These are phyloP conservation scores for Linderniella brevidens DNA, from an alignment of 257 asterid genomes.

Conservation along the genomic window DNA sequence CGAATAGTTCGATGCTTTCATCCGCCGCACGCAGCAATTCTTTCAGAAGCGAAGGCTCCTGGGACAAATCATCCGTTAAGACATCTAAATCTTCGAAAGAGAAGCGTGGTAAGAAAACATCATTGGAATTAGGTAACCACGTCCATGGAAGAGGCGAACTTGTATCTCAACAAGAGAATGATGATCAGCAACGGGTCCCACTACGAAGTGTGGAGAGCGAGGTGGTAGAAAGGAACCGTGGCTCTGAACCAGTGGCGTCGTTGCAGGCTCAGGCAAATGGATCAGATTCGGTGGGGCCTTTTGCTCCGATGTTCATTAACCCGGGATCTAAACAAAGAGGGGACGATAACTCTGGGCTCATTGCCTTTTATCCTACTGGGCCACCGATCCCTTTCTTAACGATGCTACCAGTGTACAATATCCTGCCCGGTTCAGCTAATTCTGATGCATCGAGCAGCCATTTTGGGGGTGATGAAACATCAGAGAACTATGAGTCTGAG, in stretches of 20 bases:
- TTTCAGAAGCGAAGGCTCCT: conserved; percentile 39
- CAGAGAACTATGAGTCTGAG: conserved; percentile 28
- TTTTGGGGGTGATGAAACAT: conserved; percentile 35
- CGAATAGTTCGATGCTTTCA: conserved; percentile 31
- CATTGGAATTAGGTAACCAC: conserved; percentile 15
- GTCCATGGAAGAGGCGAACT: conserved; percentile 36
- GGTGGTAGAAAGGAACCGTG: conserved; percentile 31
- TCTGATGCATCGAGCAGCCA: conserved; percentile 42
- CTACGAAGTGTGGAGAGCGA: conserved; percentile 26
- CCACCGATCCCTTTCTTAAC: conserved; percentile 92
- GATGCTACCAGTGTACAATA: conserved; percentile 79
- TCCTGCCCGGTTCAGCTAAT: conserved; percentile 43
- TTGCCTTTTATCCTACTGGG: conserved; percentile 86
- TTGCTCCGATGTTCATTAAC: conserved; percentile 63
- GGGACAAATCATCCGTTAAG: conserved; percentile 39
- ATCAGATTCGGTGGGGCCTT: conserved; percentile 51
- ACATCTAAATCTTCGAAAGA: conserved; percentile 26
- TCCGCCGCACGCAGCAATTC: conserved; percentile 30
- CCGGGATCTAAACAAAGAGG: conserved; percentile 49
- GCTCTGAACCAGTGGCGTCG: conserved; percentile 35
- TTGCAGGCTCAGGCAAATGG: conserved; percentile 62
- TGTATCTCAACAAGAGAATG: conserved; percentile 34
- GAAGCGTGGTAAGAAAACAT: conserved; percentile 26
- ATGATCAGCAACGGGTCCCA: conserved; percentile 44
- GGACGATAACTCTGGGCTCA: conserved; percentile 47